phyloP scores from a whole-genome alignment of 228 moss, liverwort and hornwort species.

The Sphagnum magellanicum region DNA sequence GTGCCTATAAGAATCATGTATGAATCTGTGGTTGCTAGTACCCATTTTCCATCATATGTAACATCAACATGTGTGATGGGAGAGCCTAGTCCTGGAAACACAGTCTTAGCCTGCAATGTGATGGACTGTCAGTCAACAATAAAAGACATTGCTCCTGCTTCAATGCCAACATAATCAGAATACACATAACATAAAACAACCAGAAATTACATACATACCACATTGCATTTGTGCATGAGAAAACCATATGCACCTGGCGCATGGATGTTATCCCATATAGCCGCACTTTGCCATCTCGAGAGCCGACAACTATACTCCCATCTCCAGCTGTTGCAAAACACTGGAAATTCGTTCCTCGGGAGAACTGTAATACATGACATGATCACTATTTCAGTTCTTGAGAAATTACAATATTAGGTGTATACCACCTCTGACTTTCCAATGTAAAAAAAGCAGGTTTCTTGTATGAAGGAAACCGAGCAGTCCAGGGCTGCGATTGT shows the following conservation, averaged over 20 bases:
- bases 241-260: slow-evolving; percentile 38
- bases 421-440: too few relatives aligned
- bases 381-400: too few relatives aligned
- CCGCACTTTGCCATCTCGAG: slow-evolving; percentile 90
- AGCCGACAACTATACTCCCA: slow-evolving; percentile 88
- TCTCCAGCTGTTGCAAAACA: slow-evolving; percentile 89
- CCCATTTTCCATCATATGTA: slow-evolving; percentile 93
- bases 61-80: slow-evolving; percentile 94
- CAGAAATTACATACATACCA: too few relatives aligned
- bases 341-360: slow-evolving; percentile 79
- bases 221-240: too few relatives aligned
- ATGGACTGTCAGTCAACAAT: too few relatives aligned
- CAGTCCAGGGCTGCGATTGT: background rate
- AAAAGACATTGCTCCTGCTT: too few relatives aligned
- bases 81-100: slow-evolving; percentile 81
- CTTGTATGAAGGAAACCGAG: too few relatives aligned
- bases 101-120: slow-evolving; percentile 73
- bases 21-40: slow-evolving; percentile 88
- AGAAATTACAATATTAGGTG: too few relatives aligned
- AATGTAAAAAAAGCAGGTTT: too few relatives aligned
- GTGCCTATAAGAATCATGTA: slow-evolving; percentile 93
- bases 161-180: too few relatives aligned
- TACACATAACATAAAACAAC: too few relatives aligned
- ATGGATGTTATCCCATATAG: slow-evolving; percentile 84
- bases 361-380: slow-evolving; percentile 36